Base-by-base conservation (phyloP, 176 grass and related monocot genomes). In the Oropetium thomaeum region DNA sequence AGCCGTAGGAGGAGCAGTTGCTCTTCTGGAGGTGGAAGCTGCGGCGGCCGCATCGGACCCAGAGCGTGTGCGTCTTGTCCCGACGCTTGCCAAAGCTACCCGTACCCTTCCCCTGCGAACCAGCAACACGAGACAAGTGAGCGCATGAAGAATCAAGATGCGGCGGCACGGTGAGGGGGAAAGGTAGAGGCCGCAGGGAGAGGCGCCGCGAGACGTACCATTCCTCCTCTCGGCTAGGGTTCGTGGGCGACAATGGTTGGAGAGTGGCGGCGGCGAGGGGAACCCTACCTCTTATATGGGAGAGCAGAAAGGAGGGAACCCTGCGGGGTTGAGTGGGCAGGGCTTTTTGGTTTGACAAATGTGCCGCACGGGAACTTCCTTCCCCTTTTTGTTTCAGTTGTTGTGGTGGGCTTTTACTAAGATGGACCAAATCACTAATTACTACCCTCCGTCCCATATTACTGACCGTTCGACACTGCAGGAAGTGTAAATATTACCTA, bases 1-100 rank as follows among this genome's bases (percentile, higher is more conserved):
- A 97, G 32, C 88, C 93, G 73, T 90, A 97, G 1, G 93, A 90
- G 37, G 87, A 81, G 76, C 93, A 97, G 54, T 84, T 90, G 80
- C 90, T 93, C 80, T 97, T 97, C 88, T 97, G 93, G 25, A 97
- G 87, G 77, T 97, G 93, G 73, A 97, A 97, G 83, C 93, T 97
- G 44, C 90, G 76, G 75, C 93, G 87, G 19, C 93, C 93, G 67
- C 90, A 97, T 4, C 87, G 83, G 12, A 97, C 76, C 83, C 93
- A 97, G 6, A 97, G 90, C 28, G 93, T 97, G 90, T 97, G 93
- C 37, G 90, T 93, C 90, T 93, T 97, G 86, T 97, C 93, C 76
- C 93, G 88, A 68, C 90, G 80, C 93, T 97, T 97, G 25, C 93
- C 88, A 42, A 97, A 97, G 74, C 90, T 97, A 5, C 93, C 90